phyloP scores from a whole-genome alignment of 805 yeast species.

The Kodamaea leandrae region DNA sequence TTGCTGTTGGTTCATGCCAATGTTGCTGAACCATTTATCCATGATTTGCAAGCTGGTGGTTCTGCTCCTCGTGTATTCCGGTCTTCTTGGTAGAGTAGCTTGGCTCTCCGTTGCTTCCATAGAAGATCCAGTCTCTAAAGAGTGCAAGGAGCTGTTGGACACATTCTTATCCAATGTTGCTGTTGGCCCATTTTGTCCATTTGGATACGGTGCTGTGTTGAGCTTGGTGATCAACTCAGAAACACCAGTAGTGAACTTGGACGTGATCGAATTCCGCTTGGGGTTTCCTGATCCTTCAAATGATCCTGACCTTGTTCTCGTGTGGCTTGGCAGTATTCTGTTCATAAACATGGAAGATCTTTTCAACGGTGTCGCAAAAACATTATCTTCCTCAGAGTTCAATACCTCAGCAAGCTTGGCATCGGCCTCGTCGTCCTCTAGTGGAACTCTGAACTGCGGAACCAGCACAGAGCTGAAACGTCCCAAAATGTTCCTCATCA shows the following conservation, averaged over 20 bases:
- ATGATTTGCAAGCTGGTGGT: conserved; percentile 41
- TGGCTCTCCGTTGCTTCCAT: conserved; percentile 14
- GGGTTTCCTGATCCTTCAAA: conserved; percentile 17
- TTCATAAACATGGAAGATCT: conserved; percentile 13
- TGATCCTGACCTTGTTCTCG: conserved; percentile 40
- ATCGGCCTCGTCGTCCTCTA: conserved; percentile 3
- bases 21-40: conserved; percentile 44
- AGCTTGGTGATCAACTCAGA: conserved; percentile 42
- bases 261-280: conserved; percentile 34
- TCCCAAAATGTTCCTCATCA: conserved; percentile 37
- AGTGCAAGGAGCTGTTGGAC: conserved; percentile 34
- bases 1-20: conserved; percentile 14
- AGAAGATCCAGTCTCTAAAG: conserved; percentile 26
- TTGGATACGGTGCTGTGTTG: conserved; percentile 19
- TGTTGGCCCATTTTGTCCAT: conserved; percentile 1
- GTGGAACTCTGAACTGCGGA: conserved; percentile 7
- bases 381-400: conserved; percentile 7
- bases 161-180: conserved; percentile 14
- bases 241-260: conserved; percentile 41
- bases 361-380: conserved; percentile 5
- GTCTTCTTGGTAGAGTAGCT: conserved; percentile 15
- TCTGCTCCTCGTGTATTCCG: conserved; percentile 29
- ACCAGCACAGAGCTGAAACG: conserved; percentile 28
- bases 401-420: conserved; percentile 11
- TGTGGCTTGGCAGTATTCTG: conserved; percentile 33